A percentile compares a stretch with the other conserved stretches of the same genome.
These are phyloP conservation scores for Spathaspora jeffriesii DNA, from an alignment of 1,139 yeast genomes.

Conservation along the genomic window DNA sequence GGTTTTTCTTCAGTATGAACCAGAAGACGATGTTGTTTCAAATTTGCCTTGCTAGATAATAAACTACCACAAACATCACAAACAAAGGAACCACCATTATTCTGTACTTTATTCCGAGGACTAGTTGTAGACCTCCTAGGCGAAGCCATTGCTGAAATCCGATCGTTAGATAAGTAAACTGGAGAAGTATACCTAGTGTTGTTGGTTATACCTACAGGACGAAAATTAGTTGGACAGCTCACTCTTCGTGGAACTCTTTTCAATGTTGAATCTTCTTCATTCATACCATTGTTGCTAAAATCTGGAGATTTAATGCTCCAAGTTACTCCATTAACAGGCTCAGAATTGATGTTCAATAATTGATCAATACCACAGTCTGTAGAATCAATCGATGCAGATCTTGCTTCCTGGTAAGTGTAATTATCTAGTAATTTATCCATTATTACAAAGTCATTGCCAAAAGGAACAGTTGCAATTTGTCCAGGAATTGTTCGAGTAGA, in stretches of 20 bases:
- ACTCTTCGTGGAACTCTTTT: not conserved
- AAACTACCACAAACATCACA: conserved; percentile 13
- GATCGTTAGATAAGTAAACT: not conserved
- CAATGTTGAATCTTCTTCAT: not conserved
- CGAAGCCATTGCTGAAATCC: not conserved
- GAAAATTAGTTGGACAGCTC: not conserved
- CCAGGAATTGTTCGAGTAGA: too few species aligned
- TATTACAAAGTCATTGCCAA: too few species aligned
- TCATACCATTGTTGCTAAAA: not conserved
- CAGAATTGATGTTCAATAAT: not conserved
- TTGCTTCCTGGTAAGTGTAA: too few species aligned
- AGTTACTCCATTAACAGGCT: not conserved
- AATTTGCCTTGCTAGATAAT: conserved; percentile 18
- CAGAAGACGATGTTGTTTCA: conserved; percentile 28
- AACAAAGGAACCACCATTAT: conserved; percentile 10
- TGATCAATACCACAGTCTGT: not conserved
- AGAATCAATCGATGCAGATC: not conserved
- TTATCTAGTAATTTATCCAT: too few species aligned
- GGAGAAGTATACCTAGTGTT: not conserved
- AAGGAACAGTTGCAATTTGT: too few species aligned
- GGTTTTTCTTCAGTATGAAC: conserved; percentile 23
- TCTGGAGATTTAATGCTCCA: not conserved
- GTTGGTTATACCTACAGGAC: not conserved
- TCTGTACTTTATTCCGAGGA: not conserved
- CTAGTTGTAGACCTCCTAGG: not conserved